Evolutionary conservation across 1,284 basidiomycete genomes (phyloP).

Genomic region (Sutorius eximius): DNA sequence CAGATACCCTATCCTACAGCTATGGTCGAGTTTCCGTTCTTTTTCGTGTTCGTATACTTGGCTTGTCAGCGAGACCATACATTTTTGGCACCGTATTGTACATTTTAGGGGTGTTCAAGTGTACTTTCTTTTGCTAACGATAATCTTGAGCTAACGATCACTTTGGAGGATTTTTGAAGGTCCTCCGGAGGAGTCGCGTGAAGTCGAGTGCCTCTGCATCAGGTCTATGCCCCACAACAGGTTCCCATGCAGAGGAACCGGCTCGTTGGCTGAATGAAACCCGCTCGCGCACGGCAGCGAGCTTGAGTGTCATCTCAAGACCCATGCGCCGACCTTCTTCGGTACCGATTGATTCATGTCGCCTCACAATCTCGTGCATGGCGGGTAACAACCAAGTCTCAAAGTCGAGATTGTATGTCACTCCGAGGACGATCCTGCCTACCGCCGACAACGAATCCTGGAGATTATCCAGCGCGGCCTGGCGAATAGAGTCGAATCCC

Average conservation of each 20-base stretch:
- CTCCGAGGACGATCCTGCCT: constrained; percentile 7
- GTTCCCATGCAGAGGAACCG: not conserved
- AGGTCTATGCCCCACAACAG: not conserved
- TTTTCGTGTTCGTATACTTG: not conserved
- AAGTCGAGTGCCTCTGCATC: not conserved
- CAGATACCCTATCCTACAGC: not conserved
- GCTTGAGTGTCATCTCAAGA: constrained; percentile 15
- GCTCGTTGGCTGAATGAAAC: not conserved
- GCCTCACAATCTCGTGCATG: constrained; percentile 15
- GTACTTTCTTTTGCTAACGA: not conserved
- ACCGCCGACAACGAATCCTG: not conserved
- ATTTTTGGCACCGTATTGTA: not conserved
- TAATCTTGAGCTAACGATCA: not conserved
- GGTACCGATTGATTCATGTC: constrained; percentile 7
- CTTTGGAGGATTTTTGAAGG: not conserved
- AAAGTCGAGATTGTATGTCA: constrained; percentile 5
- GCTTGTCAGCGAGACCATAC: not conserved
- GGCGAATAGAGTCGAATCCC: constrained; percentile 7
- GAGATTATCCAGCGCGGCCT: not conserved
- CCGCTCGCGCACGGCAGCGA: constrained; percentile 17
- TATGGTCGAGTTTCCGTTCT: not conserved
- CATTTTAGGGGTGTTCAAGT: not conserved
- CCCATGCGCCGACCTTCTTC: constrained; percentile 10
- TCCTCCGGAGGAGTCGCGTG: not conserved
- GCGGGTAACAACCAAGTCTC: constrained; percentile 14